phyloP scores from a whole-genome alignment of 176 grass and related monocot genomes.

The Saccharum officinarum region DNA sequence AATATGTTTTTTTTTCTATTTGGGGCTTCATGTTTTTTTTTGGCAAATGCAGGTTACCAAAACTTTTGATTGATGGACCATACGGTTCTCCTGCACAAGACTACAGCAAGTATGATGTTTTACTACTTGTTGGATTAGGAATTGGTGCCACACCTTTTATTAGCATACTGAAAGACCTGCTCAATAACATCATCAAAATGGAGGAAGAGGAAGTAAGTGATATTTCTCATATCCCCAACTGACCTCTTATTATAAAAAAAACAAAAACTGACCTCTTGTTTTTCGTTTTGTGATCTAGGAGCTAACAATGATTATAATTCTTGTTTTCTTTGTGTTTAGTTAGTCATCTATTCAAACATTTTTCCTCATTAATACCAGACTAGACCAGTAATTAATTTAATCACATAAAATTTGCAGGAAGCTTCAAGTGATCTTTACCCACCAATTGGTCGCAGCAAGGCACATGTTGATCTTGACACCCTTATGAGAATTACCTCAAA shows the following conservation, averaged over 20 bases:
- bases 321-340: conserved; percentile 25
- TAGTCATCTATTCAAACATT: neutral
- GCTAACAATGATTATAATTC: neutral
- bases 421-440: conserved; percentile 62
- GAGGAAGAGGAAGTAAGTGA: conserved; percentile 72
- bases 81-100: conserved; percentile 96
- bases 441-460: conserved; percentile 47
- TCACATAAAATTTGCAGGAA: conserved; percentile 43
- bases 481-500: conserved; percentile 67
- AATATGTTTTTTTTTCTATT: conserved; percentile 12
- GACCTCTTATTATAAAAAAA: neutral
- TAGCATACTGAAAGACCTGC: conserved; percentile 84
- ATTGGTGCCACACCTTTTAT: conserved; percentile 96
- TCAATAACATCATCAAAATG: conserved; percentile 78
- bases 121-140: conserved; percentile 88
- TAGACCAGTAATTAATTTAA: neutral
- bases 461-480: conserved; percentile 63
- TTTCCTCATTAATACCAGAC: neutral
- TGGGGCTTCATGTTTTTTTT: conserved; percentile 21
- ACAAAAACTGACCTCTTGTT: neutral
- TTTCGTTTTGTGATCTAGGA: neutral
- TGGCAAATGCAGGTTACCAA: conserved; percentile 74
- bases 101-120: conserved; percentile 88
- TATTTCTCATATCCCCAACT: conserved; percentile 8
- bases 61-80: conserved; percentile 94